A percentile compares a stretch with the other conserved stretches of the same genome.
These are phyloP conservation scores for Rubia balearica DNA, from an alignment of 305 asterid species.

Conservation along the genomic window DNA sequence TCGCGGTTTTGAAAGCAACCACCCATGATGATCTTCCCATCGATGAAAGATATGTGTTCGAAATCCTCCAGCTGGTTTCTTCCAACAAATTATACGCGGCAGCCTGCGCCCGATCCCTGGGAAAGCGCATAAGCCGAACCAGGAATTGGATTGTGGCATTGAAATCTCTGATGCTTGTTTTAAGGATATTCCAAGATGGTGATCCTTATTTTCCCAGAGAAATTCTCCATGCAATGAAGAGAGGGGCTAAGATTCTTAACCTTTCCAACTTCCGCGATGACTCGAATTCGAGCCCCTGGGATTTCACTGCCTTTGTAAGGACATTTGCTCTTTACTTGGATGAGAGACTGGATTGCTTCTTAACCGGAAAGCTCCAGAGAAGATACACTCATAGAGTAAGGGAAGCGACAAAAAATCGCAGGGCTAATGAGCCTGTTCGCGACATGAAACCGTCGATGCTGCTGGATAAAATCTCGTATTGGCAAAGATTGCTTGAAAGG, in stretches of 20 bases:
- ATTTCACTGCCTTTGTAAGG: slow-evolving; percentile 67
- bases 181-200: slow-evolving; percentile 69
- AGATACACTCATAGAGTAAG: slow-evolving; percentile 31
- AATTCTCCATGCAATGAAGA: slow-evolving; percentile 75
- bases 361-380: slow-evolving; percentile 73
- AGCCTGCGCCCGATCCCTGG: slow-evolving; percentile 68
- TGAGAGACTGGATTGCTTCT: slow-evolving; percentile 74
- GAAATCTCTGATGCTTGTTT: slow-evolving; percentile 70
- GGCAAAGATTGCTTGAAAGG: slow-evolving; percentile 75
- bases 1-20: slow-evolving; percentile 73
- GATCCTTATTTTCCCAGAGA: slow-evolving; percentile 87
- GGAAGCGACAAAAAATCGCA: slow-evolving; percentile 31
- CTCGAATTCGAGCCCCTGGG: slow-evolving; percentile 74
- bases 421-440: slow-evolving; percentile 42
- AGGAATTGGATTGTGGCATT: slow-evolving; percentile 69
- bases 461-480: slow-evolving; percentile 56
- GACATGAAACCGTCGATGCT: slow-evolving; percentile 79
- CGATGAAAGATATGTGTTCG: slow-evolving; percentile 42
- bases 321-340: slow-evolving; percentile 76
- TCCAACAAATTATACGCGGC: slow-evolving; percentile 63
- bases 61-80: slow-evolving; percentile 55
- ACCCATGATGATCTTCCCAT: slow-evolving; percentile 66
- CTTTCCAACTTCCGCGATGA: slow-evolving; percentile 62
- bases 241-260: slow-evolving; percentile 74
- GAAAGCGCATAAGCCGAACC: slow-evolving; percentile 70